A percentile compares a stretch with the other conserved stretches of the same genome.
Evolutionary conservation across 371 early-diverging fungal species (phyloP).

Genomic region (Blakeslea trispora): DNA sequence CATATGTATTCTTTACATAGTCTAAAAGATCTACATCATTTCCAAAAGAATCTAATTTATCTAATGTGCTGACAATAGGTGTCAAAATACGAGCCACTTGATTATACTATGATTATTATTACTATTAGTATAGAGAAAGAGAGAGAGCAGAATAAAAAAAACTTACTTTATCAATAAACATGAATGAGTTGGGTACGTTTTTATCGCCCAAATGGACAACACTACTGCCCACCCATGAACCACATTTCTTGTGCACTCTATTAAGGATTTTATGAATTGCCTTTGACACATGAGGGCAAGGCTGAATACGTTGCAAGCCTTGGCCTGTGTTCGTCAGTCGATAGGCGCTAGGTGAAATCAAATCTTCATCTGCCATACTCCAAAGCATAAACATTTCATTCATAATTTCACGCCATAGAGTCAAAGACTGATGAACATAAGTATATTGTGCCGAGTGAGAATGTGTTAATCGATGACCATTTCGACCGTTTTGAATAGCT

Average conservation of each 20-base stretch:
- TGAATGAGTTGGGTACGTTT: slow-evolving; percentile 90
- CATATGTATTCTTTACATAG: slow-evolving; percentile 75
- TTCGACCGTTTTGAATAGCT: slow-evolving; percentile 80
- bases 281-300: slow-evolving; percentile 77
- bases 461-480: slow-evolving; percentile 92
- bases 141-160: background rate
- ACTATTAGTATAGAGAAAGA: background rate
- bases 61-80: slow-evolving; percentile 80
- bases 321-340: slow-evolving; percentile 95
- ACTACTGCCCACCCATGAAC: slow-evolving; percentile 93
- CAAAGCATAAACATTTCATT: slow-evolving; percentile 97
- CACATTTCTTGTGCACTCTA: slow-evolving; percentile 75
- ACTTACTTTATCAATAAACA: slow-evolving; percentile 91
- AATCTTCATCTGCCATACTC: slow-evolving; percentile 87
- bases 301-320: slow-evolving; percentile 88
- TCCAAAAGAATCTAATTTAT: slow-evolving; percentile 65
- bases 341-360: slow-evolving; percentile 78
- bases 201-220: slow-evolving; percentile 96
- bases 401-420: slow-evolving; percentile 92
- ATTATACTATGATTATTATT: slow-evolving; percentile 80
- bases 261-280: slow-evolving; percentile 88
- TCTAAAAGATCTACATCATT: slow-evolving; percentile 55
- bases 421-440: slow-evolving; percentile 92
- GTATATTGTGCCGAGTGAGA: slow-evolving; percentile 88
- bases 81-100: slow-evolving; percentile 94